These are phyloP conservation scores for Paraurostyla sp. DNA, from an alignment of 73 alveolate species.

Conservation along the genomic window DNA sequence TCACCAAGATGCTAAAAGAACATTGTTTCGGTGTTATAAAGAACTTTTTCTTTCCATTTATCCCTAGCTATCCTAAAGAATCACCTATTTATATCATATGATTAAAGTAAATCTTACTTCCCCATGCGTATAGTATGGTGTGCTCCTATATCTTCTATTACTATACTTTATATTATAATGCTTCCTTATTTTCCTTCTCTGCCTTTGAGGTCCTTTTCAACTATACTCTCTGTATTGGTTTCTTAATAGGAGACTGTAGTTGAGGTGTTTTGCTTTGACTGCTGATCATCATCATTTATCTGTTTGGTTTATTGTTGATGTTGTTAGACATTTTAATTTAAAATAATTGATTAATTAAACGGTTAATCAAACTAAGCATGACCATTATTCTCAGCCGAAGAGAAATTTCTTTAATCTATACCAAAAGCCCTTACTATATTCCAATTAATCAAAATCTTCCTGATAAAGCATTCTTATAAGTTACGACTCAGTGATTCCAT, in stretches of 20 bases:
- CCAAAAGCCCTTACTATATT: neutral
- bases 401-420: neutral
- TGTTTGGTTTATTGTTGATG: neutral
- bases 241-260: neutral
- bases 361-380: neutral
- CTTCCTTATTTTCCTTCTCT: neutral
- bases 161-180: neutral
- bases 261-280: neutral
- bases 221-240: neutral
- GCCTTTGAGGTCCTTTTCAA: neutral
- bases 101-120: constrained; percentile 40
- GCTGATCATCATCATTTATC: neutral
- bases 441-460: neutral
- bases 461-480: constrained; percentile 31
- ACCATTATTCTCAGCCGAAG: neutral
- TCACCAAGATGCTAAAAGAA: constrained; percentile 14
- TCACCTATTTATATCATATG: constrained; percentile 9
- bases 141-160: neutral
- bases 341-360: neutral
- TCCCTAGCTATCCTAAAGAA: constrained; percentile 57
- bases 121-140: constrained; percentile 63
- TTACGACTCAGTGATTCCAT: constrained; percentile 10
- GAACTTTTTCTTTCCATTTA: constrained; percentile 1
- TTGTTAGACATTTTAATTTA: constrained; percentile 4
- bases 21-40: constrained; percentile 47